Conservation (phyloP, 306 rosid genomes). For the Gynostemma pentaphyllum region DNA sequence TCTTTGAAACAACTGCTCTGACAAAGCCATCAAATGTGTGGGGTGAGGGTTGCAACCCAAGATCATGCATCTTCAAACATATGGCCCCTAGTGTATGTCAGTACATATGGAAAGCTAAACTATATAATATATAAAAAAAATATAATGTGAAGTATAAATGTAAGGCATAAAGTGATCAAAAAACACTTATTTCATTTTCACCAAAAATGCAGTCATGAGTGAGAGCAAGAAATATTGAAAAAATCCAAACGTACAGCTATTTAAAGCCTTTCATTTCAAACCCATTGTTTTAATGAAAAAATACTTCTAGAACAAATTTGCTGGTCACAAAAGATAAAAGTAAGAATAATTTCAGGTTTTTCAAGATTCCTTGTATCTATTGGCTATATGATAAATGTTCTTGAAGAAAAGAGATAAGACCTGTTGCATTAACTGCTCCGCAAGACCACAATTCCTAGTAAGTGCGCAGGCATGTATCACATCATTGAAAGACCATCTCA, state of each 20-base stretch:
- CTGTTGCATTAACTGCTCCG: constrained; percentile 49
- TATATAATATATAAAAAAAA: constrained; percentile 1
- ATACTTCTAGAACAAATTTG: not conserved
- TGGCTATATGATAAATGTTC: not conserved
- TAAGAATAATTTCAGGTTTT: not conserved
- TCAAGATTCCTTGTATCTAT: not conserved
- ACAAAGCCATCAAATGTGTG: constrained; percentile 47
- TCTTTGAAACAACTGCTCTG: constrained; percentile 40
- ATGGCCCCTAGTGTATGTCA: constrained; percentile 15
- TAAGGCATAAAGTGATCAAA: not conserved
- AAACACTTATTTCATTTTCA: not conserved
- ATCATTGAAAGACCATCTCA: constrained; percentile 55
- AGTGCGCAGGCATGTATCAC: constrained; percentile 47
- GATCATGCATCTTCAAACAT: constrained; percentile 60
- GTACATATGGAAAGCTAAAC: constrained; percentile 22
- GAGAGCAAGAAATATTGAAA: not conserved
- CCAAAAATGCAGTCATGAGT: not conserved
- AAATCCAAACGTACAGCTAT: not conserved
- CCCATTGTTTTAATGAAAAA: not conserved
- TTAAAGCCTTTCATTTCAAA: not conserved
- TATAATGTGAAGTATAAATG: too few relatives aligned
- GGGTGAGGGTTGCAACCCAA: constrained; percentile 60
- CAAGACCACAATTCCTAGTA: constrained; percentile 33
- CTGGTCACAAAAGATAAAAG: not conserved
- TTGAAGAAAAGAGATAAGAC: constrained; percentile 21